Evolutionary conservation across 257 asterid genomes (phyloP), one percentile per base, ranked within the genome.

Genomic region (Solanum chmielewskii): DNA sequence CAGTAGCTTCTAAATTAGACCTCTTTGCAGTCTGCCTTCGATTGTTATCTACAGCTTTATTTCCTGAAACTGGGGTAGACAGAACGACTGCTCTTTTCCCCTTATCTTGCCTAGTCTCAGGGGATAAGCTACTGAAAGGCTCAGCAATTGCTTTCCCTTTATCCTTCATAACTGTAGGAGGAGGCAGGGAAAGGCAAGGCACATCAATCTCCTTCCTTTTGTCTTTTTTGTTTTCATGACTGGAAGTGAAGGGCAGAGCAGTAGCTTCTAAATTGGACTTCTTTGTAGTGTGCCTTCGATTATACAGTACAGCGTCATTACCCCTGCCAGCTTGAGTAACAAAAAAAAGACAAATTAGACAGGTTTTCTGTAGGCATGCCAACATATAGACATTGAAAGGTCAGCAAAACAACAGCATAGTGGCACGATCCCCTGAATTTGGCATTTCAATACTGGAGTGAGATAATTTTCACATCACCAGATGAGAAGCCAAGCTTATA

Each of bases 281-380:
- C 74, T 86, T 89, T 66, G 25, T 70, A 29, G 62, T 47, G 44
- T 71, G 41, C 82, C 88, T 89, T 89, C 25, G 80, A 75, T 59
- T 45, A 13, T 45, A 75, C 39, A 86, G 87, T 82, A 86, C 82
- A 70, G 75, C 86, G 87, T 87, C 89, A 75, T 86, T 69, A 68
- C 64, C 86, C 87, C 70, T 85, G 85, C 86, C 88, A 89, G 92
- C 95, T 94, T 83, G 88, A 87, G 82, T 52, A 87, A 84, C 73
- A 87, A 70, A 71, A 70, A 68, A 83, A 84, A 52, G 69, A 91
- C 20, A 81, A 49, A 21, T 81, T 49, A 81, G 69, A 81, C 29
- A 81, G 69, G 69, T 49, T 49, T 47, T 8, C 44, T 25, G 25
- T 27, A 78, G 41, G 84, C 25, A 47, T 47, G 59, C 59, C 39